Base-by-base conservation (phyloP, 2,329 filamentous ascomycete genomes). In the Sporothrix luriei region DNA sequence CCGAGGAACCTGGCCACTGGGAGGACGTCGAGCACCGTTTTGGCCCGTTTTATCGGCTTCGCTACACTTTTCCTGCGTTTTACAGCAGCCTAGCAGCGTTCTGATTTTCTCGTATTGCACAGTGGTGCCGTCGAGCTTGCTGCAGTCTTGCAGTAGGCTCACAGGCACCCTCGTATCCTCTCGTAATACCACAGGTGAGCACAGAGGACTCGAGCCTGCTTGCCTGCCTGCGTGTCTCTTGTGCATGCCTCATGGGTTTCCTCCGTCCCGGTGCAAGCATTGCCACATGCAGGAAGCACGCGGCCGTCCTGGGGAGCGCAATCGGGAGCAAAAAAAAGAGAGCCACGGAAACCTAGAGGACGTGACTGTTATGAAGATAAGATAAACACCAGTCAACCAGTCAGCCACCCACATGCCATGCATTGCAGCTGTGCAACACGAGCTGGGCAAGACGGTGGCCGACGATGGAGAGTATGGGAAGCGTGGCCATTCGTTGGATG, bases 231-330 rank as follows among this genome's bases (percentile, higher is more conserved):
- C 33, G 29, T 40, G n/a, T 21, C 57, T 24, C 29, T 46, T 46
- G 38, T 46, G 68, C 59, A 69, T 69, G 68, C 40, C 68, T 51
- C 61, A 65, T 49, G 51, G n/a, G 40, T 43, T 66, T 48, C 49
- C 26, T 29, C 57, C 51, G 21, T 59, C 61, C 61, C 14, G 68
- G 68, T 69, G 68, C 61, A 49, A 49, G 59, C 68, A 55, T 29
- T 29, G 49, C 64, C 64, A 54, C 33, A 66, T 54, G 49, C 49
- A 40, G 49, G 2, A 46, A 61, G 38, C n/a, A 43, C 29, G 49
- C 33, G 64, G 48, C 19, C 33, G 29, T 1, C 61, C 26, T 38
- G 16, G 46, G 46, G 33, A 57, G 9, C 43, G 21, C 29, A 6
- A 6, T 1, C 29, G 5, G 29, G 29, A 33, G 29, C 29, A 33